Conservation (phyloP, 495 filamentous ascomycete genomes). For the Achaetomiella virescens region DNA sequence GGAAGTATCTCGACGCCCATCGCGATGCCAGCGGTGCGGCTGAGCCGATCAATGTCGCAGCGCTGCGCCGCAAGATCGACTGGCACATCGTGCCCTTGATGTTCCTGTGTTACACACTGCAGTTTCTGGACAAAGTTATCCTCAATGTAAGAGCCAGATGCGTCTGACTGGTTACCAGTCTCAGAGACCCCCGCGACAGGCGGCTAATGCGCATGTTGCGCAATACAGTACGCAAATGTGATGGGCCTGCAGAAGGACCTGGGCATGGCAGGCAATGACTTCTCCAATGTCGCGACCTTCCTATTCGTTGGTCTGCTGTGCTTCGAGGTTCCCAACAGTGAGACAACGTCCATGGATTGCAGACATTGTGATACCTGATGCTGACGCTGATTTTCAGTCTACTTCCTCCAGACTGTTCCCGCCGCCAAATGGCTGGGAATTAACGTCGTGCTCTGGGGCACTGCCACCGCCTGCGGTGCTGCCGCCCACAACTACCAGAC, state of each 20-base stretch:
- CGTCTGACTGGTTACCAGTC: not conserved
- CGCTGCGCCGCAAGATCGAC: conserved; percentile 34
- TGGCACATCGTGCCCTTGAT: conserved; percentile 42
- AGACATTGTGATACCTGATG: not conserved
- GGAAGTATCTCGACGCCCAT: conserved; percentile 32
- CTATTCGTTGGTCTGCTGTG: conserved; percentile 29
- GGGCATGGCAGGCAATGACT: conserved; percentile 31
- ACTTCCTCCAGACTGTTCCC: conserved; percentile 46
- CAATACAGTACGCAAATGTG: conserved; percentile 30
- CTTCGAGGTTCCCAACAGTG: conserved; percentile 34
- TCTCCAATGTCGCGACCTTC: conserved; percentile 32
- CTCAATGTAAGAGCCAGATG: conserved; percentile 39
- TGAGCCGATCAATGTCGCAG: conserved; percentile 18
- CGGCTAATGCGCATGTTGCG: conserved; percentile 5
- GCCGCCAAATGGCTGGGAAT: conserved; percentile 50
- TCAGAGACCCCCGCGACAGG: not conserved
- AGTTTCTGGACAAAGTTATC: conserved; percentile 62
- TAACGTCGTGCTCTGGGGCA: conserved; percentile 49
- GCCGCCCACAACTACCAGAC: conserved; percentile 31
- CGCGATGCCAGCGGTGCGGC: conserved; percentile 15
- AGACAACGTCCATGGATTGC: conserved; percentile 6
- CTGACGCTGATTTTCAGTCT: conserved; percentile 22
- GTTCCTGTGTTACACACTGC: conserved; percentile 57
- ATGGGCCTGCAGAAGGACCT: conserved; percentile 33
- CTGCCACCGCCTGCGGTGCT: conserved; percentile 35